Evolutionary conservation across 2,329 filamentous ascomycete species (phyloP), one percentile per base, ranked within the genome.

Genomic region (Microsporum audouinii): DNA sequence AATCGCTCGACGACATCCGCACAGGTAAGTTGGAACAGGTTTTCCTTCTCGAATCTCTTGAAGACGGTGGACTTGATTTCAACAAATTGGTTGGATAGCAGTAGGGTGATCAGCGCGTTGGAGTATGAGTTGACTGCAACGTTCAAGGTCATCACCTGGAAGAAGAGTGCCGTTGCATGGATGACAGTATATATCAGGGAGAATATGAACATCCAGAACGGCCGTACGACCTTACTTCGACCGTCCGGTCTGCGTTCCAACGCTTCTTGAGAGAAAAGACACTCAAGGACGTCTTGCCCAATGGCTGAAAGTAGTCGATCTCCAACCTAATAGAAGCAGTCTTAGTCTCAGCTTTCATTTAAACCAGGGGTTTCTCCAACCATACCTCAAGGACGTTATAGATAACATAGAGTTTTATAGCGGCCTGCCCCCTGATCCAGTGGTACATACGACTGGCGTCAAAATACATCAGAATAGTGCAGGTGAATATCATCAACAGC

Each of bases 61-160:
- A 99, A 99, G 0, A 99, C 95, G 0, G 91, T 95, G 63, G 89
- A 89, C 71, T 99, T 99, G 79, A 99, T 96, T 76, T 99, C 94
- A 49, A 99, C 94, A 69, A 99, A 99, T 71, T 99, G 95, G 70
- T 97, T 99, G 5, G 91, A 96, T 71, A 99, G 84, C 1, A 99
- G 80, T 0, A 99, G 82, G 0, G 94, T 96, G 38, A 99, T 80
- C 3, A 99, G 79, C 0, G 94, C 92, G 70, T 99, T 99, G 0
- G 91, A 96, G 74, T 99, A 99, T 0, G 92, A 96, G 74, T 99
- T 99, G 68, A 99, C 92, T 0, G 94, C 94, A 2, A 99, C 95
- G 65, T 99, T 99, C 60, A 99, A 82, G 0, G 94, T 95, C 68
- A 99, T 95, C 66, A 97, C 92, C 70, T 99, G 94, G 72, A 96